Conservation (phyloP, 83 land plant genomes). For the Picea abies region DNA sequence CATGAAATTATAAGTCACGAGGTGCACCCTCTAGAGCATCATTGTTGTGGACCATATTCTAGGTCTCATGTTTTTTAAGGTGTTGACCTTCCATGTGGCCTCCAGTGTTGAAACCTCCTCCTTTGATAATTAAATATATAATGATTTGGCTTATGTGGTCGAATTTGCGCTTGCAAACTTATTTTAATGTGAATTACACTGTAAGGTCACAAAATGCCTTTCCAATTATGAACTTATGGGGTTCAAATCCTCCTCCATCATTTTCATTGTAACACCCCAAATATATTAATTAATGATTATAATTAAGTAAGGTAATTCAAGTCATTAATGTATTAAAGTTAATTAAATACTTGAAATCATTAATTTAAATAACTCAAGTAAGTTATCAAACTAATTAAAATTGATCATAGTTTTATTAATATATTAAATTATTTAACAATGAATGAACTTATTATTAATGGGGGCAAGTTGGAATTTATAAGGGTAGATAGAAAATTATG, state of each 20-base stretch:
- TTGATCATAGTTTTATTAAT: too few species aligned
- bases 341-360: too few species aligned
- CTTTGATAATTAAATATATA: constrained; percentile 38
- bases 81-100: constrained; percentile 64
- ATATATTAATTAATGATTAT: too few species aligned
- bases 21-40: neutral
- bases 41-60: constrained; percentile 17
- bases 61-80: constrained; percentile 60
- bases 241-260: neutral
- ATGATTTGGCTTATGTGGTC: constrained; percentile 20
- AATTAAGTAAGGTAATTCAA: too few species aligned
- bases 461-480: too few species aligned
- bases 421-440: too few species aligned
- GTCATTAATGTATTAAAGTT: too few species aligned
- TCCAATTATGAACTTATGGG: neutral
- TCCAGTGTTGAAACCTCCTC: constrained; percentile 55
- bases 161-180: constrained; percentile 10
- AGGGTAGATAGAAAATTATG: too few species aligned
- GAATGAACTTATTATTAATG: too few species aligned
- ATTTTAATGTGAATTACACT: constrained; percentile 26
- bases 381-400: too few species aligned
- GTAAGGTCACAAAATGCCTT: constrained; percentile 32
- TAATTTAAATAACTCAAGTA: too few species aligned
- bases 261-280: too few species aligned
- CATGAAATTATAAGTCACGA: neutral